Evolutionary conservation across 495 filamentous ascomycete genomes (phyloP).

Genomic region (Halenospora varia): DNA sequence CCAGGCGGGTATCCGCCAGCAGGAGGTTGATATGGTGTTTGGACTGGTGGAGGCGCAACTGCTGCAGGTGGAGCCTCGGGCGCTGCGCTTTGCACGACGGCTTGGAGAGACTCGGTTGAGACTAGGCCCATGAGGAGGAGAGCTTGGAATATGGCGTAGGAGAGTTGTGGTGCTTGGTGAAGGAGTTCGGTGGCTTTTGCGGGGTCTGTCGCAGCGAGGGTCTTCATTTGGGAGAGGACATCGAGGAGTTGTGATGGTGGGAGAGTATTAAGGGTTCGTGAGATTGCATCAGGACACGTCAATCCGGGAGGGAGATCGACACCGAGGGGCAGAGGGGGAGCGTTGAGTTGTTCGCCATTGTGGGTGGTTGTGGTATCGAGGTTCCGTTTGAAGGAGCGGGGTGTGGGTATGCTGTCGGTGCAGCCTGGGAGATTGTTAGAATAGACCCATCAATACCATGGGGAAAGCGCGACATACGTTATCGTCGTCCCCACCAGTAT

Average conservation of each 20-base stretch:
- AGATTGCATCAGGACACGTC: conserved; percentile 85
- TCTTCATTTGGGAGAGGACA: conserved; percentile 92
- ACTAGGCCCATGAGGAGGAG: conserved; percentile 91
- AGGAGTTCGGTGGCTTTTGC: conserved; percentile 83
- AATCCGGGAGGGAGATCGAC: conserved; percentile 77
- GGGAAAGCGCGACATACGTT: background rate
- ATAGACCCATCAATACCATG: background rate
- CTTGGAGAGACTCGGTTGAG: conserved; percentile 22
- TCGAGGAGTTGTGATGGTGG: conserved; percentile 89
- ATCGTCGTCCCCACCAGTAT: conserved; percentile 69
- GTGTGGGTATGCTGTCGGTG: conserved; percentile 18
- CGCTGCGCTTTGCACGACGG: conserved; percentile 22
- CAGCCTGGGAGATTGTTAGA: conserved; percentile 6
- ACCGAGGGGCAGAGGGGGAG: conserved; percentile 83
- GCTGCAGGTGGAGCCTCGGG: conserved; percentile 25
- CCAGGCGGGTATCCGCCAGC: conserved; percentile 14
- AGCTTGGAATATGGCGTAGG: conserved; percentile 94
- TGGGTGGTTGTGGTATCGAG: conserved; percentile 18
- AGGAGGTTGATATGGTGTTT: conserved; percentile 8
- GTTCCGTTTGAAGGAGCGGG: conserved; percentile 21
- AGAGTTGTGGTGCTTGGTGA: conserved; percentile 83
- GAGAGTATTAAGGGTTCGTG: conserved; percentile 77
- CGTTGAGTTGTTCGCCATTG: conserved; percentile 21
- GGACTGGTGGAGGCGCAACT: conserved; percentile 28
- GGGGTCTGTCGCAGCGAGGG: conserved; percentile 74